Percentiles rank a stretch among this genome's conserved stretches.
Conservation (phyloP, 2,329 filamentous ascomycete species). For the Diaporthe batatas region DNA sequence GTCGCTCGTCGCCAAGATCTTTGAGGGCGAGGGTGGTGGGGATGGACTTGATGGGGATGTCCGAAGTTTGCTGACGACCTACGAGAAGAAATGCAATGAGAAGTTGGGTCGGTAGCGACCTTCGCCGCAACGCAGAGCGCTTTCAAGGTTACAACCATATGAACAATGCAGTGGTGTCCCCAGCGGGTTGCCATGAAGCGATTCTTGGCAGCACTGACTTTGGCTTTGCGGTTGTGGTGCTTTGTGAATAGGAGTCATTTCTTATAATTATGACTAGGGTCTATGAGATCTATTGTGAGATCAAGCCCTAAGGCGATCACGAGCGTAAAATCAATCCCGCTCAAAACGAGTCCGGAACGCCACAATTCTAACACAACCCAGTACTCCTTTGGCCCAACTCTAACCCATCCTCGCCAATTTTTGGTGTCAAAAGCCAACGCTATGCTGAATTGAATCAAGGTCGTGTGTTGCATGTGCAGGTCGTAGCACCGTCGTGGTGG, state of each 20-base stretch:
- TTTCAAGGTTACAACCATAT: neutral
- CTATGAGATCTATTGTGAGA: constrained; percentile 38
- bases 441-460: constrained; percentile 39
- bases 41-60: constrained; percentile 60
- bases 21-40: constrained; percentile 49
- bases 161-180: neutral
- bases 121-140: neutral
- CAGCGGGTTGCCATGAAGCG: neutral
- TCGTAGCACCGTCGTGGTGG: constrained; percentile 30
- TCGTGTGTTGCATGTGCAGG: constrained; percentile 38
- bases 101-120: constrained; percentile 43
- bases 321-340: constrained; percentile 27
- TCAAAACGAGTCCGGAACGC: constrained; percentile 32
- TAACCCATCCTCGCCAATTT: constrained; percentile 28
- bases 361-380: constrained; percentile 28
- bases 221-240: too few relatives aligned
- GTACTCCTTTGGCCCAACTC: constrained; percentile 16
- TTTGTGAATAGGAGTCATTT: constrained; percentile 17
- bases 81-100: constrained; percentile 57
- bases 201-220: too few relatives aligned
- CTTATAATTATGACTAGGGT: constrained; percentile 22
- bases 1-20: constrained; percentile 54
- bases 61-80: constrained; percentile 55
- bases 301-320: constrained; percentile 38
- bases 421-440: constrained; percentile 38